Evolutionary conservation across 768 basidiomycete species (phyloP), one percentile per base, ranked within the genome.

Genomic region (Tephrocybe sp.): DNA sequence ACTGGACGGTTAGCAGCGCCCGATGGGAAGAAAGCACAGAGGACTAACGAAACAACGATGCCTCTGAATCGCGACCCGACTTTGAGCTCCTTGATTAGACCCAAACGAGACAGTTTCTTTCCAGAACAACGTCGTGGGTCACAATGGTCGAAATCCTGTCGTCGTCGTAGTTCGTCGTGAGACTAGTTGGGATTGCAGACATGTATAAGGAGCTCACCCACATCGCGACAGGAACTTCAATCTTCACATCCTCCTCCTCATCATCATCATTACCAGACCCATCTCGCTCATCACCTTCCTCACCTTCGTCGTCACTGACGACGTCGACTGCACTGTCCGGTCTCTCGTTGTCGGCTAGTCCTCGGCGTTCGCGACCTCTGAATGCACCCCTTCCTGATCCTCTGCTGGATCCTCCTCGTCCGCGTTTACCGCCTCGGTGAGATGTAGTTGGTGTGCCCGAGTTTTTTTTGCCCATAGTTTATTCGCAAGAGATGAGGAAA

Each of bases 91-190:
- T 79, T 83, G 63, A 97, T 88, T 19, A 99, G 69, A 2, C 91
- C 89, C 15, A 92, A 77, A 8, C 97, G 75, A 2, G 91, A 76
- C 4, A 99, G 81, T 63, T 91, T 94, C 74, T 97, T 97, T 3
- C 97, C 97, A 23, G 78, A 79, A 50, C 79, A 80, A 2, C 78
- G 74, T 33, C 85, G 84, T 0, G 95, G 94, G 65, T 99, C 95
- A 63, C 97, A 99, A 64, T 99, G 97, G 64, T 90, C 87, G 68
- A 99, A 97, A 64, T 99, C 95, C 94, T 95, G 25, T 22, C n/a
- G 21, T 27, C 27, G 44, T 47, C 10, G n/a, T n/a, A n/a, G n/a
- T n/a, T n/a, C n/a, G n/a, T n/a, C 21, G 25, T 38, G 22, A 50
- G 40, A 24, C 16, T 22, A 41, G 16, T 39, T 39, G 13, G 19